Conservation (phyloP, 2,329 filamentous ascomycete genomes). For the Fusarium sterilihyphosum region DNA sequence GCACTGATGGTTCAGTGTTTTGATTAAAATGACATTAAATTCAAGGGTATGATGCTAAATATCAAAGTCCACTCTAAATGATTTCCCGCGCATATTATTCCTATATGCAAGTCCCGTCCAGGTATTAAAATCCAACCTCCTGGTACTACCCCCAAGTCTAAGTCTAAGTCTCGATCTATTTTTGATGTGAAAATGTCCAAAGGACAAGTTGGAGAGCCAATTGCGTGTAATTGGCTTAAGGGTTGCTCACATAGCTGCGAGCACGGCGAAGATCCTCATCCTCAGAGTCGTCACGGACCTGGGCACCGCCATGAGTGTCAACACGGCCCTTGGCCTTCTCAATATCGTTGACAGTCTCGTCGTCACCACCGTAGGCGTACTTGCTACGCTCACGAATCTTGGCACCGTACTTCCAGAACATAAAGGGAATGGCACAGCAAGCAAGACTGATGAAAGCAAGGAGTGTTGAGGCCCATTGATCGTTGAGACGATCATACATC, state of each 20-base stretch:
- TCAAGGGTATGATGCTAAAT: constrained; percentile 41
- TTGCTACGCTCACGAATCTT: constrained; percentile 74
- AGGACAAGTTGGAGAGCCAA: not conserved
- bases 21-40: constrained; percentile 17
- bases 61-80: constrained; percentile 23
- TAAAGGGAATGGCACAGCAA: constrained; percentile 84
- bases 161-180: constrained; percentile 12
- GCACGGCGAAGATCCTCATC: constrained; percentile 55
- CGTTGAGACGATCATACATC: constrained; percentile 78
- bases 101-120: constrained; percentile 16
- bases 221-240: constrained; percentile 40
- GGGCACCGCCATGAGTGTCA: constrained; percentile 33
- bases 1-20: constrained; percentile 1
- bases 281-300: constrained; percentile 45
- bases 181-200: not conserved
- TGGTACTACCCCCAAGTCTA: constrained; percentile 2
- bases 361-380: constrained; percentile 76
- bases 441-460: constrained; percentile 78
- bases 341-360: constrained; percentile 50
- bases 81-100: constrained; percentile 9
- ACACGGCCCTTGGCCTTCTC: constrained; percentile 50
- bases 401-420: constrained; percentile 83
- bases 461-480: constrained; percentile 80
- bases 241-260: constrained; percentile 59
- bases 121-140: constrained; percentile 10